A percentile compares a stretch with the other conserved stretches of the same genome.
phyloP scores from a whole-genome alignment of 495 filamentous ascomycete genomes.

The Pseudevernia furfuracea region DNA sequence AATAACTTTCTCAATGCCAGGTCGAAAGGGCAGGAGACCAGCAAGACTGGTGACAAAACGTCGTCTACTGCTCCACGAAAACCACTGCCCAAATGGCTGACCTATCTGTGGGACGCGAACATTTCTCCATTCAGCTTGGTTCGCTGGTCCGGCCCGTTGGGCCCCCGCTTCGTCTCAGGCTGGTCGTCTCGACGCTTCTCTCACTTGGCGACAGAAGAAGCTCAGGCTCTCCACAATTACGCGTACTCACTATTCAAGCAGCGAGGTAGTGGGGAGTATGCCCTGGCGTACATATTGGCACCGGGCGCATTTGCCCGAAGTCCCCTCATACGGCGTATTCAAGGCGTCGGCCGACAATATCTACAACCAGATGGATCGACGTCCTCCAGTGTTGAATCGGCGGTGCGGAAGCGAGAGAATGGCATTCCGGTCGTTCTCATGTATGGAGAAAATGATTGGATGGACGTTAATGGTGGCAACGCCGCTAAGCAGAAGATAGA shows the following conservation, averaged over 20 bases:
- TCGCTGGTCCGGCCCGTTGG: conserved; percentile 83
- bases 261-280: conserved; percentile 90
- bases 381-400: conserved; percentile 25
- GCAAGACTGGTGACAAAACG: conserved; percentile 27
- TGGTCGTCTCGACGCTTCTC: conserved; percentile 92
- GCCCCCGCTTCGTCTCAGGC: conserved; percentile 84
- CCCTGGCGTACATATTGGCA: conserved; percentile 82
- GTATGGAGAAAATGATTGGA: conserved; percentile 98
- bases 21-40: conserved; percentile 33
- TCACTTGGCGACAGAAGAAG: conserved; percentile 73
- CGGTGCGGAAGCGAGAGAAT: conserved; percentile 47
- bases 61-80: conserved; percentile 43
- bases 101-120: conserved; percentile 94
- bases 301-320: conserved; percentile 87
- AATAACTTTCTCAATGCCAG: conserved; percentile 53
- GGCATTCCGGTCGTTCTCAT: conserved; percentile 83
- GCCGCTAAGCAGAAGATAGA: conserved; percentile 74
- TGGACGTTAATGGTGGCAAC: conserved; percentile 83
- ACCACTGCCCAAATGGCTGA: conserved; percentile 73
- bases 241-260: conserved; percentile 91
- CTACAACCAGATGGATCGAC: conserved; percentile 31
- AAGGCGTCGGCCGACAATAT: conserved; percentile 70
- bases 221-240: conserved; percentile 80
- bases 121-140: conserved; percentile 89
- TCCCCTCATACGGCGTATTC: conserved; percentile 78